Evolutionary conservation across 306 rosid genomes (phyloP).

Genomic region (Lathyrus sativus): DNA sequence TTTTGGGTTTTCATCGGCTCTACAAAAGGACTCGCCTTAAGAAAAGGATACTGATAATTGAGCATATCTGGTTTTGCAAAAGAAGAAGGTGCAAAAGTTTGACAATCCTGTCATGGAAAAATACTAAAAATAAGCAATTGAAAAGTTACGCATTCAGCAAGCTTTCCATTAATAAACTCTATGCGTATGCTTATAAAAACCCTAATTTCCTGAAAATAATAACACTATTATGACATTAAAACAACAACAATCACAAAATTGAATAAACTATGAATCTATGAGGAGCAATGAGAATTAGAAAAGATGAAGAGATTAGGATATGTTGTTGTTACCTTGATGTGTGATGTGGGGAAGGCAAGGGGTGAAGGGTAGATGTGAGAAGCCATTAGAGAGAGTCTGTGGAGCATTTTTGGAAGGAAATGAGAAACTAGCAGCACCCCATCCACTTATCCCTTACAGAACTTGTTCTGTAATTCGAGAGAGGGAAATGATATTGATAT

Average conservation of each 20-base stretch:
- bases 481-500: slow-evolving; percentile 6
- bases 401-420: slow-evolving; percentile 43
- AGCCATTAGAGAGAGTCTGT: slow-evolving; percentile 66
- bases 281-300: neutral
- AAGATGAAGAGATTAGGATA: neutral
- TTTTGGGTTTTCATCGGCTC: slow-evolving; percentile 51
- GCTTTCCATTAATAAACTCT: neutral
- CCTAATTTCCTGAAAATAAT: too few relatives aligned
- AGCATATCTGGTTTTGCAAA: slow-evolving; percentile 50
- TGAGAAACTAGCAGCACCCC: slow-evolving; percentile 42
- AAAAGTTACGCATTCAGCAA: neutral
- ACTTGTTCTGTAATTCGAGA: slow-evolving; percentile 36
- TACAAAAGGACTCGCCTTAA: slow-evolving; percentile 40
- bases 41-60: slow-evolving; percentile 52
- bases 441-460: slow-evolving; percentile 44
- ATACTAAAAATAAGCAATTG: slow-evolving; percentile 14
- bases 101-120: slow-evolving; percentile 56
- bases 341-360: slow-evolving; percentile 37
- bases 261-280: neutral
- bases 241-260: too few relatives aligned
- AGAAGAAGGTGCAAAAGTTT: slow-evolving; percentile 45
- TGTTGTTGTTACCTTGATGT: slow-evolving; percentile 52
- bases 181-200: too few relatives aligned
- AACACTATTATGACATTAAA: too few relatives aligned
- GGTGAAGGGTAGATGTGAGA: slow-evolving; percentile 66